Percentiles rank a stretch among this genome's conserved stretches.
Evolutionary conservation across 163 green algal species (phyloP).

Genomic region (Scenedesmus sp.): DNA sequence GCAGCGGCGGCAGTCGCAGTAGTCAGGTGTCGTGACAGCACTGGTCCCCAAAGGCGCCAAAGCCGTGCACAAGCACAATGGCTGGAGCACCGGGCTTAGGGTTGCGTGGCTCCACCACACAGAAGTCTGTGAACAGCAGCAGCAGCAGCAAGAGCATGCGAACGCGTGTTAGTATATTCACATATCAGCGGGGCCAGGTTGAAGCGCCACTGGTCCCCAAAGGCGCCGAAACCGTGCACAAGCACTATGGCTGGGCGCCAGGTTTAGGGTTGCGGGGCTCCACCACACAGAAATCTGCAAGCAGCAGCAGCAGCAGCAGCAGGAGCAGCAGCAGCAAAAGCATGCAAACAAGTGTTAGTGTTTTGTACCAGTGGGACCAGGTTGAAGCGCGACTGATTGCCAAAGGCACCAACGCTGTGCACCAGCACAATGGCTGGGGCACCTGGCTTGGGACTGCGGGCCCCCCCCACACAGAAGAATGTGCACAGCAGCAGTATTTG

Average conservation of each 20-base stretch:
- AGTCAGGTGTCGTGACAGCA: not conserved
- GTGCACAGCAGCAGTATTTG: slow-evolving; percentile 12
- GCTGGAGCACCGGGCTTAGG: slow-evolving; percentile 60
- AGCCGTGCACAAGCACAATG: slow-evolving; percentile 92
- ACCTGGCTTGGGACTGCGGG: slow-evolving; percentile 40
- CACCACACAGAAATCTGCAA: slow-evolving; percentile 79
- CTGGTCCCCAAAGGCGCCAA: slow-evolving; percentile 87
- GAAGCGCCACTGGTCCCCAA: slow-evolving; percentile 55
- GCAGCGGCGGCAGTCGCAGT: not conserved
- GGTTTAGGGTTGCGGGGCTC: slow-evolving; percentile 53
- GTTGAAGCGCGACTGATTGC: not conserved
- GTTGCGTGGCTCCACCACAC: slow-evolving; percentile 63
- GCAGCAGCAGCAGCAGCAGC: slow-evolving; percentile 31
- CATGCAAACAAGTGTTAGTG: no score
- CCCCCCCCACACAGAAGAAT: slow-evolving; percentile 81
- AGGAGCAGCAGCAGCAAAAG: not conserved
- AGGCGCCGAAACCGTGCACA: slow-evolving; percentile 96
- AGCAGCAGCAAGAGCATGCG: slow-evolving; percentile 1
- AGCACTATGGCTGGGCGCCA: slow-evolving; percentile 79
- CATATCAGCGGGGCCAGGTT: slow-evolving; percentile 52
- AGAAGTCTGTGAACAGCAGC: slow-evolving; percentile 73
- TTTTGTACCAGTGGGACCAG: no score
- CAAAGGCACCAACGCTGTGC: slow-evolving; percentile 96
- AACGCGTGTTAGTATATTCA: not conserved
- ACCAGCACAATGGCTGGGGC: slow-evolving; percentile 82